Base-by-base conservation (phyloP, 2,329 filamentous ascomycete genomes). In the Onygenales sp. region DNA sequence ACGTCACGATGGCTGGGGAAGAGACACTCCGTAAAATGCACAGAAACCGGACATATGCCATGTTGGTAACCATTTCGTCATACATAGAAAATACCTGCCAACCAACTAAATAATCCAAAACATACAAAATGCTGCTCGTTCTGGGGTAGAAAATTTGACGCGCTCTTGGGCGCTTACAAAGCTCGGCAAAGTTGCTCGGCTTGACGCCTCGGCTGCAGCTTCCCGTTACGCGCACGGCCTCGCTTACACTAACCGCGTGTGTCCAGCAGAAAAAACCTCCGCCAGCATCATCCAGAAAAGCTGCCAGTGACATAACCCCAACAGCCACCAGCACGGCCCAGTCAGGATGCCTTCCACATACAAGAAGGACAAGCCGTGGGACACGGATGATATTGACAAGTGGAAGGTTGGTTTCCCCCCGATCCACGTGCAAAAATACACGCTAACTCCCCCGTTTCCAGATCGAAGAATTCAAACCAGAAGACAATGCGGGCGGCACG, bases 311-410 rank as follows among this genome's bases (percentile, higher is more conserved):
- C 45, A 10, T 44, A 51, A 49, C 39, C 13, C 32, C 33, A 36
- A 5, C 40, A 44, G 32, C 42, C n/a, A 37, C 17, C 6, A 8
- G 42, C 33, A 42, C 9, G n/a, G 27, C 17, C 9, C 21, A 17
- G 46, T 40, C 36, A 42, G 63, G 47, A 90, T 95, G 90, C 89
- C 90, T 58, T 93, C 88, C 33, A 95, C 86, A 59, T 83, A 95
- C 73, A 87, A 95, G 57, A 86, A 82, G 61, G 88, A 94, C 2
- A 95, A 95, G 71, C 87, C 89, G 52, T 94, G 91, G 91, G 91
- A 96, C 65, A 95, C 91, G 53, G 91, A 95, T 58, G 93, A 96
- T 65, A 88, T 97, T 59, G 92, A 97, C 74, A 95, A 96, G 70
- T 97, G 90, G 90, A 92, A 90, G 77, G 84, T 85, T 49, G 31